Evolutionary conservation across 73 alveolate species (phyloP), one percentile per base, ranked within the genome.

Genomic region (Blepharisma stoltei): DNA sequence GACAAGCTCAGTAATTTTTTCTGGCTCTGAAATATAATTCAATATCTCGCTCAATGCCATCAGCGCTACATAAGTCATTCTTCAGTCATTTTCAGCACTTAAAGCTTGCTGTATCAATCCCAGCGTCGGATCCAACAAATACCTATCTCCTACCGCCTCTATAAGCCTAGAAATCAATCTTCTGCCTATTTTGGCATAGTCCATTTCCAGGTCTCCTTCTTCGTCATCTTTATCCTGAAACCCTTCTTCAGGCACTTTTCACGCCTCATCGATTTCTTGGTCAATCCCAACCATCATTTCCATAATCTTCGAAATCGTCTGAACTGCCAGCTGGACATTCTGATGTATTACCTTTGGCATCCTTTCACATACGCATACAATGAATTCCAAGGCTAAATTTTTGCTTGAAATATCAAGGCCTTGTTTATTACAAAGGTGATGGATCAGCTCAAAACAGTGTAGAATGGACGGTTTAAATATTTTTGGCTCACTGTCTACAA

Each of bases 161-260:
- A 50, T 14, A 50, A 50, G 65, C 21, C 65, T 50, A 50, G 27
- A 14, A 50, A 50, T 50, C 65, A 14, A 4, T 50, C 21, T 50
- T 50, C 65, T 50, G n/a, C 65, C 65, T 14, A 50, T 50, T 18
- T 14, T 50, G 27, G 65, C n/a, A 50, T 50, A 50, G 21, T 50
- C 65, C n/a, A 50, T 50, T 50, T 50, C 65, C n/a, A 50, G 3
- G 21, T 50, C 21, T 14, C 65, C 65, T 50, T 11, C 21, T 1
- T 14, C n/a, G n/a, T 50, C 65, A 50, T 50, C 21, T 4, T 5
- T 60, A 14, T 78, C 90, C 23, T 77, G 60, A 87, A 83, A 92
- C 45, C 98, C 98, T 71, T 92, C 98, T 49, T 82, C 87, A 11
- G 98, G 98, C 47, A 73, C 71, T 85, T 82, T 89, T 96, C 98